Evolutionary conservation across 805 yeast species (phyloP), one percentile per base, ranked within the genome.

Genomic region (Debaryomyces castellii): DNA sequence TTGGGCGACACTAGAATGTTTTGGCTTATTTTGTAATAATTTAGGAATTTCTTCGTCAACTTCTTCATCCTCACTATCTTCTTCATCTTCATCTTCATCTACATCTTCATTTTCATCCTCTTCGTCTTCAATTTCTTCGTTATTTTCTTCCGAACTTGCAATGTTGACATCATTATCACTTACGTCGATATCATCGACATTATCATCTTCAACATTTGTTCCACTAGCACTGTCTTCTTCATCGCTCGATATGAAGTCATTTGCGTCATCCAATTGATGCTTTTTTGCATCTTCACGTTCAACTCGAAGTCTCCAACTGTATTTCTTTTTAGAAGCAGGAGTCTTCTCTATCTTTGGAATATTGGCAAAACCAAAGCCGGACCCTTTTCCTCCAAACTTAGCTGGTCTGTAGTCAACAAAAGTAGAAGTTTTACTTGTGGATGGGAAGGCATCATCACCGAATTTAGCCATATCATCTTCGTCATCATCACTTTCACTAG

Each of bases 371-470:
- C 85, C 87, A 62, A 86, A 86, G 1, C 95, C 92, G 45, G 76
- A 66, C 1, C 89, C 90, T 25, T 72, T 54, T 0, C 86, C 87
- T 3, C 83, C 83, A 49, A 73, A 68, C 40, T 74, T 76, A 2
- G 76, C 64, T 0, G 92, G 90, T 51, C 96, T 72, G 58, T 82
- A 74, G 61, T 89, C 96, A 11, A 87, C 76, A 52, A 89, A 87
- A 3, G 75, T 58, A 2, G 76, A 66, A 5, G 53, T 47, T 2
- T 51, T 41, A 5, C 55, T 63, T 0, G 50, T 32, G 12, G 28
- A 18, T 5, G 38, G 38, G 24, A 35, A 22, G n/a, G 44, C 9
- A 16, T 43, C 39, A 16, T 41, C 41, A 12, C 52, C 52, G 35
- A 34, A 47, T 23, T 50, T 45, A 4, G 38, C 46, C 36, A 44